phyloP scores from a whole-genome alignment of 2,329 filamentous ascomycete genomes.

The Penicillium polonicum region DNA sequence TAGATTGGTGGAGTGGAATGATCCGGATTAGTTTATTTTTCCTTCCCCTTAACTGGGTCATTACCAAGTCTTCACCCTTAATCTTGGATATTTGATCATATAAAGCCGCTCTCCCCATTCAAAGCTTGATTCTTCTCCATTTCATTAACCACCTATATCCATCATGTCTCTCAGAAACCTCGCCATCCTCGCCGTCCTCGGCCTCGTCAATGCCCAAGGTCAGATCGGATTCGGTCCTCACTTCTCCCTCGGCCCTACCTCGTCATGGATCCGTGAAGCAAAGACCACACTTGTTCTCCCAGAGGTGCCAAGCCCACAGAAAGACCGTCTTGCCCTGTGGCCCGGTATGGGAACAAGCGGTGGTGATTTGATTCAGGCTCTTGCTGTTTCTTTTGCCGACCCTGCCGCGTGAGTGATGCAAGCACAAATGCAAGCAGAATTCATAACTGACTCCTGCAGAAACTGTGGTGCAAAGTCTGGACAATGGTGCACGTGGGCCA shows the following conservation, averaged over 20 bases:
- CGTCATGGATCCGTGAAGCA: background rate
- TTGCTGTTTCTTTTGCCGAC: background rate
- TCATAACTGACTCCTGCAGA: background rate
- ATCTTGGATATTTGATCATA: background rate
- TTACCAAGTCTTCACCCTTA: background rate
- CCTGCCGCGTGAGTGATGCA: background rate
- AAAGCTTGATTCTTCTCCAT: background rate
- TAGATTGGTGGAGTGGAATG: background rate
- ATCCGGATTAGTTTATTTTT: background rate
- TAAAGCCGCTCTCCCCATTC: background rate
- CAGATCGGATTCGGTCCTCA: background rate
- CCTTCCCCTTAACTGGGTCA: background rate
- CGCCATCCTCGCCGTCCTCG: background rate
- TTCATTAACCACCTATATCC: background rate
- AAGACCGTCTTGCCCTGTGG: background rate
- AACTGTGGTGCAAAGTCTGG: background rate
- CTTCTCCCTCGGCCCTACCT: background rate
- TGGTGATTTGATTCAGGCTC: background rate
- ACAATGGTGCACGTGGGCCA: background rate
- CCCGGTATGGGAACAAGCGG: background rate
- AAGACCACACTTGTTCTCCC: background rate
- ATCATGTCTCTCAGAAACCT: background rate
- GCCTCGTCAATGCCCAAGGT: background rate
- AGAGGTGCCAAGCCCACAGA: background rate
- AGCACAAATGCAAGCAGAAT: background rate